Percentiles rank a stretch among this genome's conserved stretches.
Evolutionary conservation across 208 protist genomes (phyloP).

Genomic region (Crithidia sp.): DNA sequence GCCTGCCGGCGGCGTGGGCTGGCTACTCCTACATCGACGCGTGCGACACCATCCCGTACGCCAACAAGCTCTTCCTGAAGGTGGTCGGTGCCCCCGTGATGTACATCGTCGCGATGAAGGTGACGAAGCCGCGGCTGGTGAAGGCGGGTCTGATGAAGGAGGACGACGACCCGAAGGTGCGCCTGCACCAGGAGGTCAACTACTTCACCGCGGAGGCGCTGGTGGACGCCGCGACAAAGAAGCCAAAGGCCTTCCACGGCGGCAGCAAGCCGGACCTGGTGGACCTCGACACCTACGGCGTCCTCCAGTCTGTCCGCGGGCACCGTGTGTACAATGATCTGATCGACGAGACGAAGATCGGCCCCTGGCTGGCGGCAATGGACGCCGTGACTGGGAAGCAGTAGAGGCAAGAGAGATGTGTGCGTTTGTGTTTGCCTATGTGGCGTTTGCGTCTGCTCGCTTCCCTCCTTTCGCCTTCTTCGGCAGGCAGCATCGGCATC

Average conservation of each 20-base stretch:
- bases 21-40: conserved; percentile 91
- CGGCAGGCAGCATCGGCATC: not conserved
- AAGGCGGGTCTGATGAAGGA: conserved; percentile 66
- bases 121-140: conserved; percentile 79
- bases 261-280: conserved; percentile 84
- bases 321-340: conserved; percentile 88
- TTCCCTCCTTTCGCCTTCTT: too few species aligned
- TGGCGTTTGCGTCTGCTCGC: too few species aligned
- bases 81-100: conserved; percentile 90
- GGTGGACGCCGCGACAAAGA: conserved; percentile 58
- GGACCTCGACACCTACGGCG: conserved; percentile 90
- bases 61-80: conserved; percentile 91
- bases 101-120: conserved; percentile 79
- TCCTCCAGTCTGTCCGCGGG: conserved; percentile 85
- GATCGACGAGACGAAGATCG: conserved; percentile 56
- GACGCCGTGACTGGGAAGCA: conserved; percentile 43
- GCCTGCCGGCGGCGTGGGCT: conserved; percentile 71
- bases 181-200: conserved; percentile 74
- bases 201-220: conserved; percentile 72
- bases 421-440: not conserved
- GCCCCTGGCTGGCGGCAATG: conserved; percentile 71
- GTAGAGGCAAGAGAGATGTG: not conserved
- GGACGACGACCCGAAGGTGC: conserved; percentile 54
- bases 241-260: conserved; percentile 76
- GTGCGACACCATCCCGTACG: conserved; percentile 84